These are phyloP conservation scores for Sporobolus alterniflorus DNA, from an alignment of 202 grass and related monocot genomes.

Conservation along the genomic window DNA sequence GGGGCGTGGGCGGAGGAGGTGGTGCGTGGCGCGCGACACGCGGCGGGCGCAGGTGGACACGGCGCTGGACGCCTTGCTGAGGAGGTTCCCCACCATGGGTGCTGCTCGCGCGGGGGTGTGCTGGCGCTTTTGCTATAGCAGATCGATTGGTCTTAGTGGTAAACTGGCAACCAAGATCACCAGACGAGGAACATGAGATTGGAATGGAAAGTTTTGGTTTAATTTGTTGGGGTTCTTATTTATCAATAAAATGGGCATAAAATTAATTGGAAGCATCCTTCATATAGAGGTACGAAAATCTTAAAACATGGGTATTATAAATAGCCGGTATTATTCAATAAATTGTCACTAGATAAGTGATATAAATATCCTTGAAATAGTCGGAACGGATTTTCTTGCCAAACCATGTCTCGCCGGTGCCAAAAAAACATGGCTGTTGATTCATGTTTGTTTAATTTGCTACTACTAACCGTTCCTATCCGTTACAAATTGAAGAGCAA, in stretches of 20 bases:
- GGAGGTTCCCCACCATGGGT: slow-evolving; percentile 29
- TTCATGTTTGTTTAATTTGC: not conserved
- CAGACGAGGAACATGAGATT: not conserved
- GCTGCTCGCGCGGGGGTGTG: not conserved
- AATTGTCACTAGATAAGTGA: not conserved
- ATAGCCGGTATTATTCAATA: not conserved
- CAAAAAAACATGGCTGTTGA: not conserved
- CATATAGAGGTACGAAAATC: not conserved
- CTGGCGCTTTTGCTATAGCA: not conserved
- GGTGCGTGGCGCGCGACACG: slow-evolving; percentile 29
- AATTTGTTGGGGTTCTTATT: not conserved
- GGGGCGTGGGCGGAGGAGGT: slow-evolving; percentile 17
- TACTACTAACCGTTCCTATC: not conserved
- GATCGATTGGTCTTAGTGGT: not conserved
- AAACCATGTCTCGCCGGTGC: not conserved
- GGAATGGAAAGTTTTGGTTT: not conserved
- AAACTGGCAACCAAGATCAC: not conserved
- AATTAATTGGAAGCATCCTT: not conserved
- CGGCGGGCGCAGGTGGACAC: slow-evolving; percentile 28
- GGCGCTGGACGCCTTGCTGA: slow-evolving; percentile 36
- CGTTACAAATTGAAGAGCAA: not conserved
- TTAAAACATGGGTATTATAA: not conserved
- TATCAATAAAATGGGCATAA: not conserved
- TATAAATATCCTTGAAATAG: not conserved
- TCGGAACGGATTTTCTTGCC: not conserved